Base-by-base conservation (phyloP, 805 yeast genomes). In the Ascoidea tarda region DNA sequence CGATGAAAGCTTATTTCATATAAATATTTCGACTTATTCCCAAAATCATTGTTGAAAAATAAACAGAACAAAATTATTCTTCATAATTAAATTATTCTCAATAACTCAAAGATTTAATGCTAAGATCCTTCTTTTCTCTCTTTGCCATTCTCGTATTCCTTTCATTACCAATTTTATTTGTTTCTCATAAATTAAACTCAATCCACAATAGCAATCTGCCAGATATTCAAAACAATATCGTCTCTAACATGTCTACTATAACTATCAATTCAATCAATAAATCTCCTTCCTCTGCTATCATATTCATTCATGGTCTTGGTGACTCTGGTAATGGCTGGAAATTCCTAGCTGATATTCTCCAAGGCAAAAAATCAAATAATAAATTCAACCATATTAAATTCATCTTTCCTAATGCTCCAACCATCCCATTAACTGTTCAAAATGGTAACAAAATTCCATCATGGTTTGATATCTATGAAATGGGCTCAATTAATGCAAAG, bases 321-420 rank as follows among this genome's bases (percentile, higher is more conserved):
- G 98, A 91, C 65, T 66, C 87, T 0, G 97, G 96, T 5, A 72
- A 74, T 16, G 97, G 97, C 1, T 91, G 96, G 96, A 72, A 78
- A 48, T 87, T 87, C 71, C 68, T 91, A 46, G 86, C 93, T 4
- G 83, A 81, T 46, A 68, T 79, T 52, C 74, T 85, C 32, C 74
- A 73, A 52, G 59, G 61, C 31, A 46, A 49, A 46, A 46, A 32
- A 32, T 49, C 53, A 50, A 65, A 69, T 47, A 63, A 70, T 21
- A 74, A 64, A 21, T 82, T 75, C 59, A 72, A 69, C 58, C 79
- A 75, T 59, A 74, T 76, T 57, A 82, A 82, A 59, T 89, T 84
- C 60, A 75, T 90, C n/a, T 87, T 93, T 60, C 99, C 99, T 5
- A 82, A 84, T 63, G 97, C 99, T 0, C 96, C 96, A 5, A 60